A percentile compares a stretch with the other conserved stretches of the same genome.
phyloP scores from a whole-genome alignment of 2,329 filamentous ascomycete genomes.

The Trichophyton rubrum region DNA sequence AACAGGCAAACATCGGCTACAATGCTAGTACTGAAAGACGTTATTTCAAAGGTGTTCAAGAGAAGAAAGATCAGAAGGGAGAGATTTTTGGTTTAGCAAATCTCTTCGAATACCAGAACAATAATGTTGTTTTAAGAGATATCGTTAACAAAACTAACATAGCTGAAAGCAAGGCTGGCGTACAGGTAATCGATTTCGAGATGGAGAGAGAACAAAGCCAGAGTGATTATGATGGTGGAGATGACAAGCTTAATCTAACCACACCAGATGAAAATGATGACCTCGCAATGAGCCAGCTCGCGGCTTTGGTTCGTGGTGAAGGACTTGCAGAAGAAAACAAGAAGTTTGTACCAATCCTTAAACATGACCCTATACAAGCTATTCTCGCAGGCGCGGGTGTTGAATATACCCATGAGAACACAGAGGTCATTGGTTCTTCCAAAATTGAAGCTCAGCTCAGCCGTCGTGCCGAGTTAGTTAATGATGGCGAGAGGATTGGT shows the following conservation, averaged over 20 bases:
- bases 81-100: slow-evolving; percentile 90
- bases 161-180: slow-evolving; percentile 77
- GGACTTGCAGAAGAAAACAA: slow-evolving; percentile 26
- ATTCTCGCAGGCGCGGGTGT: slow-evolving; percentile 82
- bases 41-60: slow-evolving; percentile 91
- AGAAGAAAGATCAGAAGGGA: slow-evolving; percentile 67
- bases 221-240: slow-evolving; percentile 37
- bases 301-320: slow-evolving; percentile 45
- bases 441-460: slow-evolving; percentile 79
- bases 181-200: slow-evolving; percentile 66
- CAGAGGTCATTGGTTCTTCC: slow-evolving; percentile 85
- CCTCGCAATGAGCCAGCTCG: slow-evolving; percentile 60
- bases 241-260: slow-evolving; percentile 12
- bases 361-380: slow-evolving; percentile 66
- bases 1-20: slow-evolving; percentile 96
- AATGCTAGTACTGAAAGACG: slow-evolving; percentile 81
- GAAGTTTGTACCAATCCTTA: slow-evolving; percentile 24
- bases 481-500: slow-evolving; percentile 20
- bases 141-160: slow-evolving; percentile 99
- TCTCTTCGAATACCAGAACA: slow-evolving; percentile 67
- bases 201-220: slow-evolving; percentile 46
- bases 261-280: slow-evolving; percentile 45
- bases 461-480: slow-evolving; percentile 51
- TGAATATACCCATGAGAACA: slow-evolving; percentile 92
- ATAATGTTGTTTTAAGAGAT: slow-evolving; percentile 72